Base-by-base conservation (phyloP, 1,284 basidiomycete species). In the Malassezia sympodialis region DNA sequence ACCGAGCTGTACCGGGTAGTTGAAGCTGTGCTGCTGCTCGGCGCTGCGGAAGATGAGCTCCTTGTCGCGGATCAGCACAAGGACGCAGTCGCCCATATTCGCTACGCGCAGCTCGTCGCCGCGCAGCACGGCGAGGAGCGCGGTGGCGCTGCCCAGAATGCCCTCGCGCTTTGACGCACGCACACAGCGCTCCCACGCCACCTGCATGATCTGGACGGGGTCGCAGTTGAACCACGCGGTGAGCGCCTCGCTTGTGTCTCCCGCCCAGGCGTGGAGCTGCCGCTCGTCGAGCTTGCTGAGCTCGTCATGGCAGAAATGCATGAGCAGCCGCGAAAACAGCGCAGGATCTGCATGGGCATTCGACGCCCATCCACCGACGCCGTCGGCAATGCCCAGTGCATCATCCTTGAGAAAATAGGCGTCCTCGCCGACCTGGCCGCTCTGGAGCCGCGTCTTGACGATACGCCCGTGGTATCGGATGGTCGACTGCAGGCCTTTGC, bases 21-120 rank as follows among this genome's bases (percentile, higher is more conserved):
- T 96, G 78, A 94, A 93, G 70, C 85, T 77, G 80, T 90, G 91
- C 82, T 91, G 91, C 85, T 94, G 93, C 76, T 96, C 91, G 52
- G 87, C 82, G 42, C 84, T 88, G 37, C 90, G 81, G 83, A 90
- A 94, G 3, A 85, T 82, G 37, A 93, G 81, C 58, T 83, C 79
- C 14, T 86, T 84, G 4, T 81, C 81, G 6, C 89, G 81, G 26
- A 94, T 82, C 37, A 93, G 79, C 80, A 89, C 84, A 21, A 87
- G 83, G 11, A 69, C 68, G 71, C 88, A 93, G 74, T 96, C 91
- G 19, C 91, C 91, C 8, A 96, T 76, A 68, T 96, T 90, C 1
- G 90, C 91, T 30, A 96, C 84, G 50, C 84, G 82, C 40, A 96
- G 80, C 47, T 90, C 84, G 10, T 87, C 85, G 53, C 85, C 82